Conservation (phyloP, 371 early-diverging fungal genomes). For the Mucor saturninus region DNA sequence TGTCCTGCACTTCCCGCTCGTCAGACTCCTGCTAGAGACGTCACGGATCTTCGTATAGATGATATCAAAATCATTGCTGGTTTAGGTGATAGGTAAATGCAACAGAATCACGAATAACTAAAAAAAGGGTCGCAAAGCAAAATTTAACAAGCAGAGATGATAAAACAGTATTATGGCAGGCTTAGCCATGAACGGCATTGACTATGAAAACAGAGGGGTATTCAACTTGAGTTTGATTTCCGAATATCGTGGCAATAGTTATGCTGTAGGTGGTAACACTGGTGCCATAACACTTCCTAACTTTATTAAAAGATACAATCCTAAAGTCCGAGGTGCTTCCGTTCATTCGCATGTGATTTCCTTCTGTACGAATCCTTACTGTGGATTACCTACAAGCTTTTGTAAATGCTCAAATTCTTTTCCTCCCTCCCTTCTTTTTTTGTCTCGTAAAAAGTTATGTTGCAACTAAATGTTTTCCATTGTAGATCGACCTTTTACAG, state of each 20-base stretch:
- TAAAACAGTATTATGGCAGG: slow-evolving; percentile 36
- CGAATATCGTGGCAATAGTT: slow-evolving; percentile 42
- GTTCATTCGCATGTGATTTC: slow-evolving; percentile 28
- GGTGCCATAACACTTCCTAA: slow-evolving; percentile 35
- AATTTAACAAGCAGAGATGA: neutral
- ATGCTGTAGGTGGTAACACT: slow-evolving; percentile 38
- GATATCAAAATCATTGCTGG: slow-evolving; percentile 33
- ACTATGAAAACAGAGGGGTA: slow-evolving; percentile 19
- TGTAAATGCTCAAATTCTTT: slow-evolving; percentile 13
- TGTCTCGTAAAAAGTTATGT: too few species aligned
- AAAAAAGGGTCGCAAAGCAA: neutral
- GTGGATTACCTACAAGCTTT: slow-evolving; percentile 4
- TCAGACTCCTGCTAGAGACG: slow-evolving; percentile 18
- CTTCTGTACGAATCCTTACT: slow-evolving; percentile 5
- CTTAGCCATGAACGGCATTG: slow-evolving; percentile 30
- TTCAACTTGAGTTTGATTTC: slow-evolving; percentile 16
- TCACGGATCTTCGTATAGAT: slow-evolving; percentile 33
- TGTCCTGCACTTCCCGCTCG: slow-evolving; percentile 25
- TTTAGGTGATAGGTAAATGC: slow-evolving; percentile 28
- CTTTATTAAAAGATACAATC: slow-evolving; percentile 33
- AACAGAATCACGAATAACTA: neutral
- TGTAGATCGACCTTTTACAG: slow-evolving; percentile 31
- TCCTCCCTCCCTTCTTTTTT: neutral
- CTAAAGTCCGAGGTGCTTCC: slow-evolving; percentile 33
- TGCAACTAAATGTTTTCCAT: too few species aligned